Conservation (phyloP, 75 land plant species). For the Pinus tabuliformis region DNA sequence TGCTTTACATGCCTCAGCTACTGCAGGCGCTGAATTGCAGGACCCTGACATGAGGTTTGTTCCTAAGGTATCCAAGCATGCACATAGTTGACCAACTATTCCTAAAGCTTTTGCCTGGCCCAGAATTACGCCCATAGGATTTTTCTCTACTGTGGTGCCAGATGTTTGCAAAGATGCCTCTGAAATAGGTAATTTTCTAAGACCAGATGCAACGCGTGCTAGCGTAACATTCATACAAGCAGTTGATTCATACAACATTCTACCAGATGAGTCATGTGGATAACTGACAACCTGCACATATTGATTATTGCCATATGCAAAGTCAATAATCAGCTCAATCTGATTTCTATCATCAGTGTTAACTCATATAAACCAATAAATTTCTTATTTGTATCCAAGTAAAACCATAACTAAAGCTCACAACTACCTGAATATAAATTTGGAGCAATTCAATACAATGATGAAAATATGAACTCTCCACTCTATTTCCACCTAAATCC, state of each 20-base stretch:
- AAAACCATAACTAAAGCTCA: not conserved
- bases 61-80: constrained; percentile 66
- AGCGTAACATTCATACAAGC: constrained; percentile 75
- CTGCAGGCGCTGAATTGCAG: constrained; percentile 63
- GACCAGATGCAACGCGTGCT: constrained; percentile 46
- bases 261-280: constrained; percentile 65
- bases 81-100: constrained; percentile 57
- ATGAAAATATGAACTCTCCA: constrained; percentile 45
- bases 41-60: constrained; percentile 69
- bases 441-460: constrained; percentile 67
- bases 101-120: constrained; percentile 69
- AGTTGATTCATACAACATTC: constrained; percentile 72
- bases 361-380: not conserved
- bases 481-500: constrained; percentile 54
- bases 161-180: constrained; percentile 23
- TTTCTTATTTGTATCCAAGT: not conserved
- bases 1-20: constrained; percentile 87
- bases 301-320: constrained; percentile 4
- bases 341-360: not conserved
- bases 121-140: constrained; percentile 50
- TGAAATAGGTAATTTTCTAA: constrained; percentile 28
- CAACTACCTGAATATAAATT: constrained; percentile 76
- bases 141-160: constrained; percentile 23
- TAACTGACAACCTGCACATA: constrained; percentile 56
- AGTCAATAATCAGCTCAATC: not conserved